These are phyloP conservation scores for Thelonectria blattea DNA, from an alignment of 2,329 filamentous ascomycete genomes.

Conservation along the genomic window DNA sequence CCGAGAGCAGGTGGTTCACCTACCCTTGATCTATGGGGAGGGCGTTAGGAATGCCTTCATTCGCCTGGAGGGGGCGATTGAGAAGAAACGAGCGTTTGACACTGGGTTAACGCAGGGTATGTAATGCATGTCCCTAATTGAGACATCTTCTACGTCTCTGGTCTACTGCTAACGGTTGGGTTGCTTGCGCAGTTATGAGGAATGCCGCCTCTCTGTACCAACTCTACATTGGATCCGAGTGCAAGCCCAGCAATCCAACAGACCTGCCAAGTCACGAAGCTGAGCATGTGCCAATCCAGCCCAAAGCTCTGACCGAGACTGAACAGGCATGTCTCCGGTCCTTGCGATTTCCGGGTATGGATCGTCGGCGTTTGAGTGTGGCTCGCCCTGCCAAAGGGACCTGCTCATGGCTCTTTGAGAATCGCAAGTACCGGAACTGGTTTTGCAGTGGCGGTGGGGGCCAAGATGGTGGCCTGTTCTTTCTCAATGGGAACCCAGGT, in stretches of 20 bases:
- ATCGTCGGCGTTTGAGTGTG: background rate
- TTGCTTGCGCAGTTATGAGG: background rate
- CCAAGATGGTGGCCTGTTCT: background rate
- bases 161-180: background rate
- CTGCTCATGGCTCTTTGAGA: constrained; percentile 8
- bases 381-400: constrained; percentile 2
- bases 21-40: background rate
- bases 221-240: background rate
- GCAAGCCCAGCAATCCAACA: background rate
- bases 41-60: background rate
- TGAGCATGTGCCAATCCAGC: background rate
- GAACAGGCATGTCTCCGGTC: background rate
- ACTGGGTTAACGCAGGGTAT: background rate
- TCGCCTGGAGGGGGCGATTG: background rate
- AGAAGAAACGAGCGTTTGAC: background rate
- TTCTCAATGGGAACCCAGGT: constrained; percentile 20
- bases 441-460: background rate
- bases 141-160: background rate
- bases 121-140: background rate
- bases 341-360: constrained; percentile 16
- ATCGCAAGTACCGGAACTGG: constrained; percentile 12
- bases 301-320: background rate
- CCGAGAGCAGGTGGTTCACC: background rate
- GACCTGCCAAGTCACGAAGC: background rate
- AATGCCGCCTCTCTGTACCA: background rate